A percentile compares a stretch with the other conserved stretches of the same genome.
These are phyloP conservation scores for Metarhizium brunneum DNA, from an alignment of 2,329 filamentous ascomycete species.

Conservation along the genomic window DNA sequence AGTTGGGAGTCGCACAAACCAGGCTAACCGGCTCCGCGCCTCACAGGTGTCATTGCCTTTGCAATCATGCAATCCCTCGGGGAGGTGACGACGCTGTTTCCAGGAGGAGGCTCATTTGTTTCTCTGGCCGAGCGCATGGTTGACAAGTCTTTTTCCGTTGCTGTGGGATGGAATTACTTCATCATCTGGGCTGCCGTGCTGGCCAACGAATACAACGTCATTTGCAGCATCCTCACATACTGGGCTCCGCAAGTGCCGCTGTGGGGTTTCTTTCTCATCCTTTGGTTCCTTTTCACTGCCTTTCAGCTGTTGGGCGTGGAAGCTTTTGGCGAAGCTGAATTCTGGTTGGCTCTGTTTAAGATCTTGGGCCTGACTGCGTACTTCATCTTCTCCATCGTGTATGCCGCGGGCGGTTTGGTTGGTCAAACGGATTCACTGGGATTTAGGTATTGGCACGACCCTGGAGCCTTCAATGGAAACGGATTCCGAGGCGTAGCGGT, in stretches of 20 bases:
- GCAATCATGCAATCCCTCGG: constrained; percentile 65
- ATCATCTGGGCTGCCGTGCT: constrained; percentile 58
- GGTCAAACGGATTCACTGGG: constrained; percentile 51
- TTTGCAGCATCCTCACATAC: constrained; percentile 55
- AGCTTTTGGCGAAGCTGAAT: constrained; percentile 71
- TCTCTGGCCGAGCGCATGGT: constrained; percentile 61
- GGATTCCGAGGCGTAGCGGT: constrained; percentile 56
- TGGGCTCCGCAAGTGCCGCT: constrained; percentile 53
- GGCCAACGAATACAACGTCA: constrained; percentile 63
- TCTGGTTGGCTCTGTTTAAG: constrained; percentile 69
- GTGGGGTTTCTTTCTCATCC: constrained; percentile 64
- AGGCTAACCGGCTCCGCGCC: constrained; percentile 9
- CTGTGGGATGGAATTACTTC: constrained; percentile 64
- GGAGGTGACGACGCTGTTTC: constrained; percentile 65
- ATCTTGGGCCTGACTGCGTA: constrained; percentile 60
- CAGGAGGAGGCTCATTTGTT: constrained; percentile 63
- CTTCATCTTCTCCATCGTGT: constrained; percentile 65
- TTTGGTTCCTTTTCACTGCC: constrained; percentile 60
- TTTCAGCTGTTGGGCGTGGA: constrained; percentile 66
- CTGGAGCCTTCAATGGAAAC: constrained; percentile 57
- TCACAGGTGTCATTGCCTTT: constrained; percentile 48
- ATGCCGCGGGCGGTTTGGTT: constrained; percentile 56
- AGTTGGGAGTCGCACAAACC: not conserved
- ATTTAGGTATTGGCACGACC: constrained; percentile 62
- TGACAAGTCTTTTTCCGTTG: constrained; percentile 59